phyloP scores from a whole-genome alignment of 2,329 filamentous ascomycete species.

The Ilyonectria robusta region DNA sequence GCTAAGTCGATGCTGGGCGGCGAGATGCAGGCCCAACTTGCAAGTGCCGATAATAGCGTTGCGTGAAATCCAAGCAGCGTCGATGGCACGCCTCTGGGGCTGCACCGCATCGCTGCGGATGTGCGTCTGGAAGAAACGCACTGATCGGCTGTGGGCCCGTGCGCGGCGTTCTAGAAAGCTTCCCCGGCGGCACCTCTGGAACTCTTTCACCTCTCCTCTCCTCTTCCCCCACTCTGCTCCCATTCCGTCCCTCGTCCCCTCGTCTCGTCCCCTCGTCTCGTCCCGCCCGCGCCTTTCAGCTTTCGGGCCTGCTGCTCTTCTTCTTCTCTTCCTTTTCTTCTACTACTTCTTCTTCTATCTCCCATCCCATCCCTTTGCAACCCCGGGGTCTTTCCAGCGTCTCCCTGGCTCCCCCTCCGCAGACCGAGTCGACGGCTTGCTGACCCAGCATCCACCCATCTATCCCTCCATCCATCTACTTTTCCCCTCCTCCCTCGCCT shows the following conservation, averaged over 20 bases:
- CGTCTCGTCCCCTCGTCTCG: slow-evolving; percentile 17
- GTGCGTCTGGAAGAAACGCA: slow-evolving; percentile 44
- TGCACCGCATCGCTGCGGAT: slow-evolving; percentile 48
- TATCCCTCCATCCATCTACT: neutral
- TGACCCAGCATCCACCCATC: neutral
- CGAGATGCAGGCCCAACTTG: too few relatives aligned
- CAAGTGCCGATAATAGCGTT: slow-evolving; percentile 7
- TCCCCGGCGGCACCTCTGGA: slow-evolving; percentile 43
- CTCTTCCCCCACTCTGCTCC: slow-evolving; percentile 24
- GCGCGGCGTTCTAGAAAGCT: slow-evolving; percentile 50
- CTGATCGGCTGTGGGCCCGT: slow-evolving; percentile 35
- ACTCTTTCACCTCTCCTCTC: slow-evolving; percentile 32
- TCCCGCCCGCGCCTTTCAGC: slow-evolving; percentile 28
- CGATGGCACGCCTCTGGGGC: slow-evolving; percentile 33
- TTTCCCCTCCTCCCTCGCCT: slow-evolving; percentile 17
- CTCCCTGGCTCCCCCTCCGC: slow-evolving; percentile 20
- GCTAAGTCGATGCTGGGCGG: too few relatives aligned
- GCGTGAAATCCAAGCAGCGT: neutral
- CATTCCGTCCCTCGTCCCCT: slow-evolving; percentile 31
- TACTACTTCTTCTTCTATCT: neutral
- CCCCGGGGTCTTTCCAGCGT: slow-evolving; percentile 33
- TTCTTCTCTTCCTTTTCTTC: slow-evolving; percentile 17
- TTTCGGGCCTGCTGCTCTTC: slow-evolving; percentile 26
- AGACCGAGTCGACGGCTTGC: neutral
- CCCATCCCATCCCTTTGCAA: slow-evolving; percentile 17